A percentile compares a stretch with the other conserved stretches of the same genome.
These are phyloP conservation scores for Stylonectria norvegica DNA, from an alignment of 2,329 filamentous ascomycete species.

Conservation along the genomic window DNA sequence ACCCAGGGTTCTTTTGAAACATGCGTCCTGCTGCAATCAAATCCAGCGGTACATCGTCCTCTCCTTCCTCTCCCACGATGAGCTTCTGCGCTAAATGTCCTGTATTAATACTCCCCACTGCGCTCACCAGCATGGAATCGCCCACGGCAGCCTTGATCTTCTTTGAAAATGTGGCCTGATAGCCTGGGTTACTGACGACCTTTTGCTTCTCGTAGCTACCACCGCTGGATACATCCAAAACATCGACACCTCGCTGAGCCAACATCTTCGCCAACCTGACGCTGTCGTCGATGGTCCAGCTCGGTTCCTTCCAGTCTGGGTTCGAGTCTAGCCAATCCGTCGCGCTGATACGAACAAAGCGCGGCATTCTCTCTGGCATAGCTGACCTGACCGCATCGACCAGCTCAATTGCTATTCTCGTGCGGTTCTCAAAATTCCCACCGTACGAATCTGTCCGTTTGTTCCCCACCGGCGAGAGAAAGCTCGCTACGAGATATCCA, in stretches of 20 bases:
- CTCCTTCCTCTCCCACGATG: conserved; percentile 33
- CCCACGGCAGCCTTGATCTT: conserved; percentile 69
- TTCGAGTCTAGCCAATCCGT: conserved; percentile 71
- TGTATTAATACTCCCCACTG: conserved; percentile 48
- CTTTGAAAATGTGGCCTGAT: conserved; percentile 69
- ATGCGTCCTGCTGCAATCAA: conserved; percentile 47
- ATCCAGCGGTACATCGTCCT: conserved; percentile 44
- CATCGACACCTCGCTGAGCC: conserved; percentile 65
- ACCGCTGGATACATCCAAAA: conserved; percentile 69
- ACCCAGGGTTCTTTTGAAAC: conserved; percentile 57
- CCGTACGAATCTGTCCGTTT: conserved; percentile 65
- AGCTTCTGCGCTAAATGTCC: conserved; percentile 46
- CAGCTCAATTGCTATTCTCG: conserved; percentile 64
- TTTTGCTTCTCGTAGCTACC: conserved; percentile 61
- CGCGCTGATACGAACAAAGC: conserved; percentile 71
- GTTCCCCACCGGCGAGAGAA: conserved; percentile 69
- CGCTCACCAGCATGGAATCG: conserved; percentile 47
- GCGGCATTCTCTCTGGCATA: conserved; percentile 65
- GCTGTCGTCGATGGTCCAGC: conserved; percentile 66
- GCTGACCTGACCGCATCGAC: conserved; percentile 58
- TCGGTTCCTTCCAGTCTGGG: conserved; percentile 49
- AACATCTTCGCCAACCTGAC: conserved; percentile 61
- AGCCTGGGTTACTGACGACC: conserved; percentile 57
- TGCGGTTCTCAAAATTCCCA: conserved; percentile 69
- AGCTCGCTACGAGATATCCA: conserved; percentile 70